Evolutionary conservation across 345 rosid species (phyloP), one percentile per base, ranked within the genome.

Genomic region (Lumnitzera racemosa): DNA sequence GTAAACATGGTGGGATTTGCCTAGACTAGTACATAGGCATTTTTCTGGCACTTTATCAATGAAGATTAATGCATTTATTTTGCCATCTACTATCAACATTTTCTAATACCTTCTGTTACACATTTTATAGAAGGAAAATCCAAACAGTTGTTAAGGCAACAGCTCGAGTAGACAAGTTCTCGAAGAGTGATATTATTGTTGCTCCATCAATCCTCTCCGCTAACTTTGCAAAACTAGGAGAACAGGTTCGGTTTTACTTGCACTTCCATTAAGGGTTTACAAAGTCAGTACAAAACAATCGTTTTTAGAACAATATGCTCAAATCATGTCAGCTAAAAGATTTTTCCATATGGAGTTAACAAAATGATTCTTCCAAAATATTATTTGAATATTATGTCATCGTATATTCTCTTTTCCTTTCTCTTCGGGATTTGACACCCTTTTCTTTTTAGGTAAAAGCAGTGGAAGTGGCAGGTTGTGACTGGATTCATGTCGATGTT

Each of bases 171-270:
- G 99, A 90, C 72, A 89, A 80, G 77, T 94, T 80, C 90, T 94
- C 95, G 6, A 94, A 94, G 78, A 85, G 78, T 47, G 91, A 94
- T 71, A 74, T 94, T 55, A 82, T 94, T 46, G 90, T 94, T 58
- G 90, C 97, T 72, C 99, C 97, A 43, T 94, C 97, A 3, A 94
- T 94, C 69, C 91, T 90, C 69, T 94, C 97, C 1, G 97, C 97
- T 47, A 90, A 94, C 74, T 94, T 94, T 47, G 46, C 99, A 1
- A 94, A 88, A 74, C 73, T 94, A 66, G 96, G 99, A 46, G 97
- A 94, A 58, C 99, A 89, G 96, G 96, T 85, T 56, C 53, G 10
- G 46, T 23, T 61, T 63, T 57, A 13, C 36, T 50, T 13, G 59
- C 15, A 16, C 41, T 62, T 57, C 49, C 20, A 53, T 24, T 3